Evolutionary conservation across 108 stramenopile species (phyloP).

Genomic region (Asterionellopsis glacialis): DNA sequence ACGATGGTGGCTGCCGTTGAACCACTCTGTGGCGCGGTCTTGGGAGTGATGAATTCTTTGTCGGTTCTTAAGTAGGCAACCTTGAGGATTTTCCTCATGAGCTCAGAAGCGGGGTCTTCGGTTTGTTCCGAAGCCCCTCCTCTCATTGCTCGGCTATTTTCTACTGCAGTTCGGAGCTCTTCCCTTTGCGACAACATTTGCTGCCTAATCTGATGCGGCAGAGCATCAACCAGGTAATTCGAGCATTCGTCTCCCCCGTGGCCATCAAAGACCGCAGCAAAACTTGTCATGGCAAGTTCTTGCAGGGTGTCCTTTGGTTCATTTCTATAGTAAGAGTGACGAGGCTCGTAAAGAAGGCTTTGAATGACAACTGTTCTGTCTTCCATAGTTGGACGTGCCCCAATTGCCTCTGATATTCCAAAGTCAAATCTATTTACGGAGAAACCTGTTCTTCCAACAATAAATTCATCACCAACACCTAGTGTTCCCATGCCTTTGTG

Average conservation of each 20-base stretch:
- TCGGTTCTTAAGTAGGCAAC: slow-evolving; percentile 87
- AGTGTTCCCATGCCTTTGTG: slow-evolving; percentile 79
- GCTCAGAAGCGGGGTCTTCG: slow-evolving; percentile 84
- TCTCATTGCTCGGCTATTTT: slow-evolving; percentile 56
- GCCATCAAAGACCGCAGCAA: slow-evolving; percentile 96
- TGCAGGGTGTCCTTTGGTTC: slow-evolving; percentile 76
- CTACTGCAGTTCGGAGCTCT: slow-evolving; percentile 66
- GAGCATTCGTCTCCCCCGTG: slow-evolving; percentile 95
- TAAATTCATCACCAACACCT: slow-evolving; percentile 86
- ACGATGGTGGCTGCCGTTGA: slow-evolving; percentile 92
- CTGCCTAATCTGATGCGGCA: slow-evolving; percentile 76
- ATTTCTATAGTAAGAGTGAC: slow-evolving; percentile 77
- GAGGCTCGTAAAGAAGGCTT: slow-evolving; percentile 74
- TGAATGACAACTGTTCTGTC: slow-evolving; percentile 87
- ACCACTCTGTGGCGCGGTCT: slow-evolving; percentile 86
- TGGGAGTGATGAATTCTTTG: slow-evolving; percentile 88
- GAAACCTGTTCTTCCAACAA: slow-evolving; percentile 98
- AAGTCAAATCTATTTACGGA: slow-evolving; percentile 95
- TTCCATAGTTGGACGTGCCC: slow-evolving; percentile 93
- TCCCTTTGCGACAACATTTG: slow-evolving; percentile 78
- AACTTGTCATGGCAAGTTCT: slow-evolving; percentile 84
- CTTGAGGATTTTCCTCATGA: slow-evolving; percentile 86
- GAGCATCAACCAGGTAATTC: slow-evolving; percentile 80
- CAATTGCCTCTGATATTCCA: slow-evolving; percentile 93
- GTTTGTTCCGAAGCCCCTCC: slow-evolving; percentile 62